A percentile compares a stretch with the other conserved stretches of the same genome.
Conservation (phyloP, 805 yeast genomes). For the Myxozyma sirexii region DNA sequence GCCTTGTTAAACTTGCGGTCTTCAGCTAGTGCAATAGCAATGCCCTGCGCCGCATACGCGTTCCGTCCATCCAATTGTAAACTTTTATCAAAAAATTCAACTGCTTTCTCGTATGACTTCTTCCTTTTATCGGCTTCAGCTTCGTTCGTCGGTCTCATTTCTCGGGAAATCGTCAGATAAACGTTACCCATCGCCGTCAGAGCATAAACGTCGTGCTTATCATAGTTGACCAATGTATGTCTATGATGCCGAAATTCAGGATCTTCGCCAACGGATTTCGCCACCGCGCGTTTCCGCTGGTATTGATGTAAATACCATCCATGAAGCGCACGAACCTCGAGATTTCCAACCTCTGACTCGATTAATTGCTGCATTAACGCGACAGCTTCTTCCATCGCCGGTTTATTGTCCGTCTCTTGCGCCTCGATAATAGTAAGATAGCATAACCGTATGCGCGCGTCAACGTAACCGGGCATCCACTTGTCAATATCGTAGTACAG, state of each 20-base stretch:
- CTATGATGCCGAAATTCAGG: conserved; percentile 81
- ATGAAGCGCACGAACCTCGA: conserved; percentile 86
- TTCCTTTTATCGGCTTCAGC: conserved; percentile 61
- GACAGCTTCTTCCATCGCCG: conserved; percentile 44
- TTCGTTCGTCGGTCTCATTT: conserved; percentile 54
- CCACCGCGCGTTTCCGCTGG: conserved; percentile 37
- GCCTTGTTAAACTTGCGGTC: conserved; percentile 64
- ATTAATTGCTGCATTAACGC: conserved; percentile 57
- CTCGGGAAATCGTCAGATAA: conserved; percentile 78
- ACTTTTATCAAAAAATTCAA: conserved; percentile 87
- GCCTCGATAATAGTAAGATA: conserved; percentile 55
- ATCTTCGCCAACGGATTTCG: conserved; percentile 55
- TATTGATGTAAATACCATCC: conserved; percentile 76
- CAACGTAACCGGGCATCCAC: conserved; percentile 67
- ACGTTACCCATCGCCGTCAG: conserved; percentile 87
- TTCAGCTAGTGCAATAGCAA: conserved; percentile 91
- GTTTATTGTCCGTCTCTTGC: conserved; percentile 35
- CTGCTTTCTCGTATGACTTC: conserved; percentile 83
- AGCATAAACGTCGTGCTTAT: conserved; percentile 85
- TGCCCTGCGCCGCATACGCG: conserved; percentile 96
- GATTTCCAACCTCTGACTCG: conserved; percentile 56
- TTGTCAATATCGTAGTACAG: conserved; percentile 61
- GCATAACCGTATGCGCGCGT: conserved; percentile 73
- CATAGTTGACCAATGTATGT: conserved; percentile 76
- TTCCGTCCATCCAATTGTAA: conserved; percentile 79